Evolutionary conservation across 106 monocot species (phyloP), one percentile per base, ranked within the genome.

Genomic region (Dendrobium chrysotoxum): DNA sequence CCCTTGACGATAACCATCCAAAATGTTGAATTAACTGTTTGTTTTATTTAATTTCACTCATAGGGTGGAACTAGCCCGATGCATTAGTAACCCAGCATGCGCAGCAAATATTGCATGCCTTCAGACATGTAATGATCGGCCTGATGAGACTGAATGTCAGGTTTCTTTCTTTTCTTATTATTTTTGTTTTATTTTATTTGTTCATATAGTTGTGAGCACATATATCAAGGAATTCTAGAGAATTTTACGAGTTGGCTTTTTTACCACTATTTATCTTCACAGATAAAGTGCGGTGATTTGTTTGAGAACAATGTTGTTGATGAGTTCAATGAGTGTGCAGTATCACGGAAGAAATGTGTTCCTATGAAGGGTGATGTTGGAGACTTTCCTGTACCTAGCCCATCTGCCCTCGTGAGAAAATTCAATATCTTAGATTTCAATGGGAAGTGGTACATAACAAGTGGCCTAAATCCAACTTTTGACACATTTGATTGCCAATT

Each of bases 141-240:
- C 97, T 47, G 97, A 97, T 82, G 97, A 97, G 81, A 97, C 97
- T 28, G 94, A 97, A 84, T 97, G 97, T 80, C 94, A 97, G 92
- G 97, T 96, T 50, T 77, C 78, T 75, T 64, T 7, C 46, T 71
- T 79, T 78, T 77, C 20, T 76, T 47, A 74, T 76, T 65, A 53
- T 13, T 50, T 50, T 46, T 1, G n/a, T 46, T 72, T 2, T 65
- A 75, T 31, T 40, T 77, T 81, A 35, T 75, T 53, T 61, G 40
- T 75, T 28, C 75, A 38, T 58, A n/a, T 13, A 25, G 12, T 28
- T 71, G 5, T 71, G 45, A 23, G 5, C 25, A 25, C 26, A 8
- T 23, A 21, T n/a, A 44, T 23, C 40, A 23, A 9, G 18, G 45
- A 75, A 45, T n/a, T 18, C n/a, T 44, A 44, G 75, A 26, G 41